phyloP scores from a whole-genome alignment of 345 rosid species.

The Adansonia digitata region DNA sequence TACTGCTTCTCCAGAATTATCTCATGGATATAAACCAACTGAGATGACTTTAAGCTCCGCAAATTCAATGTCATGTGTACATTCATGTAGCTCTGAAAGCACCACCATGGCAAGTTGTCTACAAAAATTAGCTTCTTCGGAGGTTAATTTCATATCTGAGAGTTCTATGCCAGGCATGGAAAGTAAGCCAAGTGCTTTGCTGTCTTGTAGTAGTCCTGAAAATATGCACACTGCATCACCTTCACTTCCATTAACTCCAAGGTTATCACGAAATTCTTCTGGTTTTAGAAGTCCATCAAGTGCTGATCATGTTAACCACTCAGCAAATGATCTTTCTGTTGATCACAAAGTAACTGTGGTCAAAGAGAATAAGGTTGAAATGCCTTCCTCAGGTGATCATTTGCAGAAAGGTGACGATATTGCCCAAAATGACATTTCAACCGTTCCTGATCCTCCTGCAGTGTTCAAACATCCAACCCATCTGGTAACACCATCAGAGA shows the following conservation, averaged over 20 bases:
- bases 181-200: slow-evolving; percentile 26
- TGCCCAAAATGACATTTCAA: slow-evolving; percentile 32
- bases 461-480: slow-evolving; percentile 62
- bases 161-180: slow-evolving; percentile 25
- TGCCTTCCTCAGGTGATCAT: slow-evolving; percentile 29
- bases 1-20: slow-evolving; percentile 26
- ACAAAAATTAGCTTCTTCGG: slow-evolving; percentile 36
- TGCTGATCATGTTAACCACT: slow-evolving; percentile 36
- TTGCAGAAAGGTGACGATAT: slow-evolving; percentile 35
- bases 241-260: slow-evolving; percentile 41
- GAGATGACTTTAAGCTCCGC: slow-evolving; percentile 23
- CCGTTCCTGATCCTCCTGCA: slow-evolving; percentile 31
- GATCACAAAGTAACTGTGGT: slow-evolving; percentile 32
- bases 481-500: slow-evolving; percentile 67
- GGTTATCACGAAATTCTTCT: slow-evolving; percentile 34
- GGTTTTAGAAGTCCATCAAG: slow-evolving; percentile 36
- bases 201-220: slow-evolving; percentile 35
- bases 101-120: slow-evolving; percentile 22
- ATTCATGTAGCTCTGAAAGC: slow-evolving; percentile 25
- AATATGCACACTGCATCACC: slow-evolving; percentile 28
- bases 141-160: slow-evolving; percentile 28
- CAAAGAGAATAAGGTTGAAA: slow-evolving; percentile 25
- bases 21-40: slow-evolving; percentile 30
- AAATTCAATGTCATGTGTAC: slow-evolving; percentile 14
- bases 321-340: slow-evolving; percentile 30